Evolutionary conservation across 148 eudicot species (phyloP).

Genomic region (Dianthus caryophyllus): DNA sequence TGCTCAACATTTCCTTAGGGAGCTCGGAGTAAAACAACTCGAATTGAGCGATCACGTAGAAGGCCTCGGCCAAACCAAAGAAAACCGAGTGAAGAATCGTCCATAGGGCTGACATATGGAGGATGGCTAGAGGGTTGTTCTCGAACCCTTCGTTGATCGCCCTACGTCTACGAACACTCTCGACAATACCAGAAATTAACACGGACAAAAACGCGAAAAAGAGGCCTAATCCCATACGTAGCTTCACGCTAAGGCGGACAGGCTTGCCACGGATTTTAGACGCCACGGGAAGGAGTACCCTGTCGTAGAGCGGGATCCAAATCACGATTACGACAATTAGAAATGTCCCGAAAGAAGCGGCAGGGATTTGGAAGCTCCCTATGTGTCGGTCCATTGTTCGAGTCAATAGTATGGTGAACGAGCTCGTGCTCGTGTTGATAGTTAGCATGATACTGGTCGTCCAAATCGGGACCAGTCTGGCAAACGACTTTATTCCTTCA

Average conservation of each 20-base stretch:
- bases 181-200: constrained; percentile 55
- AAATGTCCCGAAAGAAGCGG: constrained; percentile 64
- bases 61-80: constrained; percentile 69
- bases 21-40: constrained; percentile 82
- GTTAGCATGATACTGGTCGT: constrained; percentile 60
- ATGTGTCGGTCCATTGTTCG: constrained; percentile 71
- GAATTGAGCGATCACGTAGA: constrained; percentile 55
- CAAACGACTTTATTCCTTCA: constrained; percentile 64
- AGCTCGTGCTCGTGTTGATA: constrained; percentile 46
- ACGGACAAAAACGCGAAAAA: constrained; percentile 44
- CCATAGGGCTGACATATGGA: constrained; percentile 78
- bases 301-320: constrained; percentile 74
- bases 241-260: constrained; percentile 45
- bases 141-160: constrained; percentile 45
- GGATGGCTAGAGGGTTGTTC: constrained; percentile 32
- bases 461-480: constrained; percentile 74
- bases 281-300: constrained; percentile 64
- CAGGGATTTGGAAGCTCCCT: constrained; percentile 57
- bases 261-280: constrained; percentile 59
- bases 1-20: constrained; percentile 83
- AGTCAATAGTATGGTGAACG: constrained; percentile 61
- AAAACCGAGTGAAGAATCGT: constrained; percentile 47
- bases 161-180: constrained; percentile 42
- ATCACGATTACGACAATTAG: constrained; percentile 37
- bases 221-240: constrained; percentile 75